Evolutionary conservation across 2,329 filamentous ascomycete genomes (phyloP).

Genomic region (Cordyceps fumosorosea): DNA sequence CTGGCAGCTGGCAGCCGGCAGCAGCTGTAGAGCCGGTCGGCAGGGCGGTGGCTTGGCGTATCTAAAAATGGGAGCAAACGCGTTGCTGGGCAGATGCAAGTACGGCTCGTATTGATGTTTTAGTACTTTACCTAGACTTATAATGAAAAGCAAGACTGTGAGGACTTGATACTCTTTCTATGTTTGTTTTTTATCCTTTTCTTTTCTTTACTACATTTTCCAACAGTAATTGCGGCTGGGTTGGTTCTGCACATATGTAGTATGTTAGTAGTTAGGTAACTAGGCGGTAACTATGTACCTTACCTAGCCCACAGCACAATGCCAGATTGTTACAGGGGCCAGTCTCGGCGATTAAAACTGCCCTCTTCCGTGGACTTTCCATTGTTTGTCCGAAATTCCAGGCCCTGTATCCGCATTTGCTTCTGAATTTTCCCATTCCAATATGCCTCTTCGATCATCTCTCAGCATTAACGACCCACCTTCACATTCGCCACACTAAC

Average conservation of each 20-base stretch:
- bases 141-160: background rate
- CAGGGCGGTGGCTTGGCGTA: background rate
- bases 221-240: no score
- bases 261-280: no score
- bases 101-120: background rate
- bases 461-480: background rate
- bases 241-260: no score
- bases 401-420: background rate
- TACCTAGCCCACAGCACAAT: no score
- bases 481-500: background rate
- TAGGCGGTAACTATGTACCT: no score
- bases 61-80: slow-evolving; percentile 11
- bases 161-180: no score
- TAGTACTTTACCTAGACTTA: background rate
- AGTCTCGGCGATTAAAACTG: no score
- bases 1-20: background rate
- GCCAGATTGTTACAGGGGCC: no score
- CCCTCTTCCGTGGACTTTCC: no score
- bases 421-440: background rate
- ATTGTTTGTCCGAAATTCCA: no score
- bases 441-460: background rate
- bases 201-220: no score
- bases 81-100: background rate
- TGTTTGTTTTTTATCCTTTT: no score
- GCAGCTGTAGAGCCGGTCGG: background rate